Base-by-base conservation (phyloP, 2,329 filamentous ascomycete species). In the Scedosporium aurantiacum region DNA sequence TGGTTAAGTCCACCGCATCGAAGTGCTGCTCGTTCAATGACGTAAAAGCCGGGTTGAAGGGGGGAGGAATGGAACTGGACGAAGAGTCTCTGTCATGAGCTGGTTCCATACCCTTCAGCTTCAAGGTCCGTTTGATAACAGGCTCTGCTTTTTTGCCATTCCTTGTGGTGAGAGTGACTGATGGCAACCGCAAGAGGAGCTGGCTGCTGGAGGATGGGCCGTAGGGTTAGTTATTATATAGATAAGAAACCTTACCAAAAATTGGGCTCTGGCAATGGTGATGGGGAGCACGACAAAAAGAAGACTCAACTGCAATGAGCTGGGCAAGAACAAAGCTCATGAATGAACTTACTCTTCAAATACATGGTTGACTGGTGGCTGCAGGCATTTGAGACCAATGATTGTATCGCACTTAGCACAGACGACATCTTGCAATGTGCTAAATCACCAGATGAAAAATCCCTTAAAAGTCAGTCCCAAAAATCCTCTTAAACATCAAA, bases 381-480 rank as follows among this genome's bases (percentile, higher is more conserved):
- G 65, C 7, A 74, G 14, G 64, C 72, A 76, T 60, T 67, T 69
- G 8, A 74, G 66, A 6, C 75, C 75, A 8, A 78, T 47, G 1
- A 68, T 62, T 16, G 68, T 62, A 21, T 61, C 52, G 61, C 74
- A 78, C 5, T 62, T 57, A 3, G 59, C 50, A 61, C 76, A 78
- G 1, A 66, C 65, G 28, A 77, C 65, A 60, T 74, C 70, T 60
- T 74, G 74, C 14, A 77, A 66, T 41, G 68, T 63, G 58, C 75
- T 77, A 47, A 8, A 58, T n/a, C 43, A 43, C 18, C n/a, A 45
- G 28, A 32, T 6, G 6, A 5, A 5, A 32, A 32, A 10, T 10
- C 28, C 28, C 28, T 1, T 32, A 32, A 32, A 32, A 32, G 28
- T 32, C 28, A 32, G 28, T 10, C 7, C 10, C 7, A 32, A 32